These are phyloP conservation scores for Eucalyptus sideroxylon DNA, from an alignment of 345 rosid genomes.

Conservation along the genomic window DNA sequence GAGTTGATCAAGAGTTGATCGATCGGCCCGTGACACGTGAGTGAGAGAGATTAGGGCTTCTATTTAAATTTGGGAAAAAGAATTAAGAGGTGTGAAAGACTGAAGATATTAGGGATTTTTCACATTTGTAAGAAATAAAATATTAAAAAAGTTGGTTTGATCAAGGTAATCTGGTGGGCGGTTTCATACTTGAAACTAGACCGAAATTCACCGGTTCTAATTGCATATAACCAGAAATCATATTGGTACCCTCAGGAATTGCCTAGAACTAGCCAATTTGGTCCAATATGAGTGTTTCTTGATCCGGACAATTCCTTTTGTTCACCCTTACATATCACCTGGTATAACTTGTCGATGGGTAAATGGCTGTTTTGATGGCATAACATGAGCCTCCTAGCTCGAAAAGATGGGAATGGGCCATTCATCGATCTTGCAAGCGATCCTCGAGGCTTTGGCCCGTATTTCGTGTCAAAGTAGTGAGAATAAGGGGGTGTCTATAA, in stretches of 20 bases:
- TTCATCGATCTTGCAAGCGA: neutral
- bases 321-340: neutral
- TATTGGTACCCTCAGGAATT: neutral
- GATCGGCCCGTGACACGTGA: too few species aligned
- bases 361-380: neutral
- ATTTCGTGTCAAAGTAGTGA: neutral
- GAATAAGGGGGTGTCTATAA: neutral
- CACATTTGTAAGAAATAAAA: neutral
- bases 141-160: neutral
- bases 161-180: fast-evolving
- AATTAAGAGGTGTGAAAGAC: neutral
- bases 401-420: neutral
- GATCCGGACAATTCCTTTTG: neutral
- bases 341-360: neutral
- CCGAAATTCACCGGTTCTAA: neutral
- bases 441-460: neutral
- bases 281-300: neutral
- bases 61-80: neutral
- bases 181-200: neutral
- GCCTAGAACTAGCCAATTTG: neutral
- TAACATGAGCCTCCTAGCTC: neutral
- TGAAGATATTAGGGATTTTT: neutral
- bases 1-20: too few species aligned
- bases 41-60: neutral
- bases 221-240: neutral